Base-by-base conservation (phyloP, 306 rosid genomes). In the Betula pendula region DNA sequence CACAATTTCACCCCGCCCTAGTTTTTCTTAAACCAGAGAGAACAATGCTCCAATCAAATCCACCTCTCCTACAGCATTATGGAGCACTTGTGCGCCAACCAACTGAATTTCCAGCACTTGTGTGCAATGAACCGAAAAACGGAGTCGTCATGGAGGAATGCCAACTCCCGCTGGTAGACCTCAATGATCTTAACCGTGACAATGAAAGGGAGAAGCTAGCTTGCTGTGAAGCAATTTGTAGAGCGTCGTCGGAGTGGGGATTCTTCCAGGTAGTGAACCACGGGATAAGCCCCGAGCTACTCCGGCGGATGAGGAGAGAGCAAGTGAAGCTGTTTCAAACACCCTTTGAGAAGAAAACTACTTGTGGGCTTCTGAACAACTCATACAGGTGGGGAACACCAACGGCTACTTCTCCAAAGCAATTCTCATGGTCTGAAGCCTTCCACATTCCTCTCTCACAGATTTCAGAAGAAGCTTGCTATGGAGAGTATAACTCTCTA, bases 401-500 rank as follows among this genome's bases (percentile, higher is more conserved):
- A 40, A 82, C 96, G 22, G 98, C 98, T 45, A 84, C 90, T 52
- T 75, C 77, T 33, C 87, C 94, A 56, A 81, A 70, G 55, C 94
- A 93, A 59, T 90, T 88, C 75, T 93, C 98, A 0, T 93, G 98
- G 97, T 88, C 97, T n/a, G 97, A 93, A 91, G 96, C 97, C 47
- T 93, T 93, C 80, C 97, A 93, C 88, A 87, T 93, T 87, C 96
- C 98, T 79, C 94, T 90, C 80, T 79, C 87, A 72, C 90, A 87
- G 82, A 87, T 91, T 62, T 88, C 97, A 49, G 89, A 91, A 60
- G 68, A 84, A 77, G 82, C 80, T 80, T 83, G 84, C 78, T 91
- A 92, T 86, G 96, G 86, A 58, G 92, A 91, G 58, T 88, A 88
- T 83, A 77, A 48, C 79, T 81, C 90, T 71, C 69, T 93, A 60